Evolutionary conservation across 108 stramenopile species (phyloP).

Genomic region (Schizochytrium sp.): DNA sequence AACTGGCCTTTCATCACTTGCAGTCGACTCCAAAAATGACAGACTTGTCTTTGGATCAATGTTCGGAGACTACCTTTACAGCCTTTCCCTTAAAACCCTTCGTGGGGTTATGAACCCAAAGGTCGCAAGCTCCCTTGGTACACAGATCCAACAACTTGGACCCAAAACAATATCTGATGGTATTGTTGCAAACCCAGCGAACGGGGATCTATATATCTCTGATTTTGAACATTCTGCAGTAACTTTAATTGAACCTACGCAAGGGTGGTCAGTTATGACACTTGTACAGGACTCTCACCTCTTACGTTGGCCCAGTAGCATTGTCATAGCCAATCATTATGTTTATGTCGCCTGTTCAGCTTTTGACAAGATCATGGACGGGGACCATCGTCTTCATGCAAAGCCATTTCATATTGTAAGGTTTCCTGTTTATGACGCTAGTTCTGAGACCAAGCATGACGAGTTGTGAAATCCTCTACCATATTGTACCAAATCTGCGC

Average conservation of each 20-base stretch:
- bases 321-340: not conserved
- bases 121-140: not conserved
- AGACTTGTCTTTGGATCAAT: constrained; percentile 8
- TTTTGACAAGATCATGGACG: constrained; percentile 24
- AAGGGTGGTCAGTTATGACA: constrained; percentile 6
- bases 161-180: constrained; percentile 13
- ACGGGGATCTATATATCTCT: not conserved
- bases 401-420: not conserved
- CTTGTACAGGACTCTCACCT: not conserved
- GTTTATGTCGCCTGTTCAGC: constrained; percentile 13
- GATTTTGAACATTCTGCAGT: constrained; percentile 28
- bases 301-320: not conserved
- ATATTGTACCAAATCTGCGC: too few species aligned
- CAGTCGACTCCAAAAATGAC: not conserved
- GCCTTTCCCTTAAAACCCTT: not conserved
- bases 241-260: not conserved
- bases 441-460: not conserved
- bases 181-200: not conserved
- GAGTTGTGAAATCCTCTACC: not conserved
- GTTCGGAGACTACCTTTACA: not conserved
- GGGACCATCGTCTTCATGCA: not conserved
- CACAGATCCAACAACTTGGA: not conserved
- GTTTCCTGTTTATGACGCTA: not conserved
- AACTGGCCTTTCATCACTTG: not conserved
- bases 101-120: not conserved